Conservation (phyloP, 2,329 filamentous ascomycete species). For the Aspergillus niger region DNA sequence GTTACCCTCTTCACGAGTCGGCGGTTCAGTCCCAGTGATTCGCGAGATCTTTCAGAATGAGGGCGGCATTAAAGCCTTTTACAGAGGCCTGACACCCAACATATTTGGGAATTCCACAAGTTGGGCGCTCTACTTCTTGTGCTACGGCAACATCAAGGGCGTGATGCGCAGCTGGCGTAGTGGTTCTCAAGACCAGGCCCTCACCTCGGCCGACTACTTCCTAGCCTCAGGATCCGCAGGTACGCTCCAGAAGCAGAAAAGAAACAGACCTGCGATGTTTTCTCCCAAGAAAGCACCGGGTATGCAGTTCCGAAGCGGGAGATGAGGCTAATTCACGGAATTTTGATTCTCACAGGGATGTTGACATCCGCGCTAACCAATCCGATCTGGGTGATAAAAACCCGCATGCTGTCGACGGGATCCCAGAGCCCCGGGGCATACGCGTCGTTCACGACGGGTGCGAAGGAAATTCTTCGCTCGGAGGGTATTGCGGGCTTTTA, state of each 20-base stretch:
- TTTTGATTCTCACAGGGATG: conserved; percentile 52
- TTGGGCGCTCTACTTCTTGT: conserved; percentile 92
- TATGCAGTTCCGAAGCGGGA: neutral
- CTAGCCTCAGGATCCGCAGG: conserved; percentile 67
- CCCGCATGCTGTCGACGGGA: conserved; percentile 89
- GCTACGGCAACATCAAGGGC: conserved; percentile 63
- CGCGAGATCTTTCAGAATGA: conserved; percentile 56
- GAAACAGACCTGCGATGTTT: neutral
- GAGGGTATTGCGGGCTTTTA: conserved; percentile 85
- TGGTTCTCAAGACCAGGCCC: conserved; percentile 34
- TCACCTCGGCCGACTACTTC: conserved; percentile 75
- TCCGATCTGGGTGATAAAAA: conserved; percentile 98
- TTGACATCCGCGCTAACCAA: conserved; percentile 84
- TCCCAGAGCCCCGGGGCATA: conserved; percentile 76
- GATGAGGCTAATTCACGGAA: neutral
- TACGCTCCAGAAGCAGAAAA: conserved; percentile 30
- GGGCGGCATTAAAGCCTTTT: conserved; percentile 68
- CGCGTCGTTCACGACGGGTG: conserved; percentile 71
- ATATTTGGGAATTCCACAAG: conserved; percentile 85
- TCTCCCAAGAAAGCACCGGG: neutral
- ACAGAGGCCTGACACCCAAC: conserved; percentile 88
- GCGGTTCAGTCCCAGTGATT: conserved; percentile 57
- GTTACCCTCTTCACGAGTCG: conserved; percentile 48
- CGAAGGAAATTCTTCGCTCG: conserved; percentile 63
- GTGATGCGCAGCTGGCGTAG: conserved; percentile 46